Conservation (phyloP, 192 early-diverging fungal genomes). For the Mortierella alpina region DNA sequence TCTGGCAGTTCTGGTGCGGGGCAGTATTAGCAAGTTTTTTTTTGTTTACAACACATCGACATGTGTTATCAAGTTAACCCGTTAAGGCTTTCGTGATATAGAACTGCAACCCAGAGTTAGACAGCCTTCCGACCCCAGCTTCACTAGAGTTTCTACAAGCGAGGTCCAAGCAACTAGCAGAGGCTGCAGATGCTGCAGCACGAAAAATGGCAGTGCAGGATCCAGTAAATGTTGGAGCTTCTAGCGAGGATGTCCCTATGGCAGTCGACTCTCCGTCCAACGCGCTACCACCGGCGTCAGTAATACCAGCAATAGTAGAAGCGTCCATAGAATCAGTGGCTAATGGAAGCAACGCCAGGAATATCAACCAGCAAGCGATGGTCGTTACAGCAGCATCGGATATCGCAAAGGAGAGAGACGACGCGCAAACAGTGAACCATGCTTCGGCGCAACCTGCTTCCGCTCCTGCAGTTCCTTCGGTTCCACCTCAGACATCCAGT, state of each 20-base stretch:
- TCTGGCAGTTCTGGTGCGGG: constrained; percentile 12
- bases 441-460: neutral
- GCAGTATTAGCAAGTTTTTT: too few species aligned
- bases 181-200: neutral
- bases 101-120: constrained; percentile 32
- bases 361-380: neutral
- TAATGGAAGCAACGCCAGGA: too few species aligned
- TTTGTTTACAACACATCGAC: too few species aligned
- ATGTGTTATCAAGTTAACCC: too few species aligned
- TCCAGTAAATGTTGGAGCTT: too few species aligned
- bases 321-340: too few species aligned
- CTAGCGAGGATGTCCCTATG: too few species aligned
- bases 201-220: too few species aligned
- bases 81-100: neutral
- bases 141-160: constrained; percentile 5
- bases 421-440: neutral
- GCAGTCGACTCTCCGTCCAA: too few species aligned
- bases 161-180: neutral
- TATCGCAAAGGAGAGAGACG: neutral
- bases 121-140: constrained; percentile 14
- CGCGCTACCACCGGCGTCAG: neutral
- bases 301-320: neutral
- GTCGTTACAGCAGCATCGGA: neutral
- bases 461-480: neutral
- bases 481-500: neutral